A percentile compares a stretch with the other conserved stretches of the same genome.
These are phyloP conservation scores for Hypoxylon sp. DNA, from an alignment of 2,329 filamentous ascomycete species.

Conservation along the genomic window DNA sequence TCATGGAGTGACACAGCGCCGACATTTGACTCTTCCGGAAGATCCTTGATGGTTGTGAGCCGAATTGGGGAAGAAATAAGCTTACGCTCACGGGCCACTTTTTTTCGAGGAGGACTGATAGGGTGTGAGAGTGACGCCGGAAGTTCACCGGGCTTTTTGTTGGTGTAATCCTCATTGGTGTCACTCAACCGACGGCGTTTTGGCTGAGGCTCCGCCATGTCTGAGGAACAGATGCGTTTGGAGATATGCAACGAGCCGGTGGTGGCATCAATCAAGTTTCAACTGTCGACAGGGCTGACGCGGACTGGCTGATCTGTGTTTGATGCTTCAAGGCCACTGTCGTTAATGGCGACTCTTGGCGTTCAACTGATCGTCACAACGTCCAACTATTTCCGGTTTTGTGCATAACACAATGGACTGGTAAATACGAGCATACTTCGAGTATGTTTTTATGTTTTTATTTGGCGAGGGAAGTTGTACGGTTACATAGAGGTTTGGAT, in stretches of 20 bases:
- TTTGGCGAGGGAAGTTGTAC: not conserved
- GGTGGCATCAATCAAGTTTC: constrained; percentile 18
- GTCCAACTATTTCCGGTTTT: constrained; percentile 28
- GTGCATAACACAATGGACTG: constrained; percentile 27
- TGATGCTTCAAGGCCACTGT: constrained; percentile 25
- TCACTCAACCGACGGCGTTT: constrained; percentile 50
- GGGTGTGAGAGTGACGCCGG: constrained; percentile 56
- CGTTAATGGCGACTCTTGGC: constrained; percentile 39
- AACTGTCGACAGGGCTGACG: constrained; percentile 36
- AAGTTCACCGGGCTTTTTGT: constrained; percentile 25
- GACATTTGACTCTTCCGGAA: constrained; percentile 72
- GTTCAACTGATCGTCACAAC: constrained; percentile 31
- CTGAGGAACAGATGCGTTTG: constrained; percentile 7
- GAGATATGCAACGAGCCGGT: constrained; percentile 12
- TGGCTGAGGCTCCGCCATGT: constrained; percentile 48
- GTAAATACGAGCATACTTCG: constrained; percentile 28
- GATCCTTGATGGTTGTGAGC: constrained; percentile 77
- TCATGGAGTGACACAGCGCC: constrained; percentile 77
- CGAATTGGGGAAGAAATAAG: constrained; percentile 75
- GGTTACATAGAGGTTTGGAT: not conserved
- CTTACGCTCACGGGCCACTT: constrained; percentile 38
- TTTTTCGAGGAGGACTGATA: constrained; percentile 65
- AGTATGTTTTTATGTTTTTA: not conserved
- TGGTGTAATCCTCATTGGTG: constrained; percentile 27
- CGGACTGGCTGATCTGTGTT: constrained; percentile 29